A percentile compares a stretch with the other conserved stretches of the same genome.
Conservation (phyloP, 352 stramenopile genomes). For the Salisapilia sapeloensis region DNA sequence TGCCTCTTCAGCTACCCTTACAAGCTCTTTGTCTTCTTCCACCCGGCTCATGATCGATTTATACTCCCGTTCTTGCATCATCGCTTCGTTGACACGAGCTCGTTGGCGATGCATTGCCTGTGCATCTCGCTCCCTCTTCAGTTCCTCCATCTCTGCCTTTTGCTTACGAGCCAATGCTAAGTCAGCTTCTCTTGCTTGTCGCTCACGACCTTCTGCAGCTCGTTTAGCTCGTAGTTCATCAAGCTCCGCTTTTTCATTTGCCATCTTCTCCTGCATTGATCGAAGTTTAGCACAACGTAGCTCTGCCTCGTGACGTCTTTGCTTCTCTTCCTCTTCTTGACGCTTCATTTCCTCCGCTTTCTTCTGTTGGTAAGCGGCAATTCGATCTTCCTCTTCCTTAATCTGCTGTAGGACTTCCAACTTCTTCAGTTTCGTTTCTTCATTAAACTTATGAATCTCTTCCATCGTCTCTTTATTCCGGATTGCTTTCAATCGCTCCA, state of each 20-base stretch:
- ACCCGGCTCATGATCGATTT: conserved; percentile 77
- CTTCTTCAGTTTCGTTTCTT: conserved; percentile 22
- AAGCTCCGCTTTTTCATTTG: conserved; percentile 77
- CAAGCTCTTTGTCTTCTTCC: conserved; percentile 34
- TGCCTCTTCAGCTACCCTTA: conserved; percentile 36
- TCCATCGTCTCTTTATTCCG: conserved; percentile 38
- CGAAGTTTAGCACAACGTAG: conserved; percentile 55
- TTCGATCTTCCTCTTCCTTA: conserved; percentile 56
- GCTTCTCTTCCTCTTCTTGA: conserved; percentile 43
- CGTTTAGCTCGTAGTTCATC: conserved; percentile 86
- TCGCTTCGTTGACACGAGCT: conserved; percentile 54
- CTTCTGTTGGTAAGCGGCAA: conserved; percentile 50
- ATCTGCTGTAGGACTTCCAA: conserved; percentile 56
- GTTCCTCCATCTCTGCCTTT: conserved; percentile 70
- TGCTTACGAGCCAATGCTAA: conserved; percentile 67
- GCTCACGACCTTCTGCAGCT: conserved; percentile 77
- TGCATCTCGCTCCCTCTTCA: conserved; percentile 38
- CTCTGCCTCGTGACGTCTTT: conserved; percentile 53
- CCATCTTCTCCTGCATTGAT: conserved; percentile 76
- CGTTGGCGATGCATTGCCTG: conserved; percentile 58
- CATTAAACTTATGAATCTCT: conserved; percentile 60
- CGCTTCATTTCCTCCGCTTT: conserved; percentile 47
- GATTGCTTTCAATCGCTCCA: conserved; percentile 44
- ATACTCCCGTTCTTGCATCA: conserved; percentile 78
- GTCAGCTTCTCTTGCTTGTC: conserved; percentile 74